phyloP scores from a whole-genome alignment of 108 stramenopile genomes.

The Cyclotella kingstonii region DNA sequence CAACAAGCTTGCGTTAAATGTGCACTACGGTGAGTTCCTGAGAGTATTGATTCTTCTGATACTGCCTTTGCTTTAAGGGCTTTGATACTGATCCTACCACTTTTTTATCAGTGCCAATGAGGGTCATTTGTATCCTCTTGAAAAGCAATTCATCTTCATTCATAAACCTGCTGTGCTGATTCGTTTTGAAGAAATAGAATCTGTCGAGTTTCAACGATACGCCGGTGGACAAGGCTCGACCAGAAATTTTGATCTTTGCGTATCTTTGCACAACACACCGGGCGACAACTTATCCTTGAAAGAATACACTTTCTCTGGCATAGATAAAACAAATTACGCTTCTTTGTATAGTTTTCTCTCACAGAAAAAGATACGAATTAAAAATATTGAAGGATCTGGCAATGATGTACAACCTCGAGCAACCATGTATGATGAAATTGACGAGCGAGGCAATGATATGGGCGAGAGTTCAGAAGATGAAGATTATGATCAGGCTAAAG shows the following conservation, averaged over 20 bases:
- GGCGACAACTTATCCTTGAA: slow-evolving; percentile 53
- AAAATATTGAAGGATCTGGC: slow-evolving; percentile 77
- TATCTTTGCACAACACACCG: slow-evolving; percentile 65
- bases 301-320: slow-evolving; percentile 86
- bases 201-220: slow-evolving; percentile 95
- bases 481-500: slow-evolving; percentile 54
- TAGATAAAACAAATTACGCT: slow-evolving; percentile 88
- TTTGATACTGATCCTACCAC: slow-evolving; percentile 6
- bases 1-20: slow-evolving; percentile 88
- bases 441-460: slow-evolving; percentile 38
- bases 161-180: slow-evolving; percentile 98
- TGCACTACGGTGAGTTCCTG: slow-evolving; percentile 60
- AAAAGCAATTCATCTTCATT: slow-evolving; percentile 99
- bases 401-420: slow-evolving; percentile 26
- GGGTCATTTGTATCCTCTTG: slow-evolving; percentile 96
- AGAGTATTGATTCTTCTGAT: background rate
- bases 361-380: slow-evolving; percentile 87
- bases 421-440: slow-evolving; percentile 66
- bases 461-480: slow-evolving; percentile 65
- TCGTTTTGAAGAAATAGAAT: slow-evolving; percentile 95
- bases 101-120: slow-evolving; percentile 77
- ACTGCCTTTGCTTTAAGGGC: background rate
- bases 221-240: slow-evolving; percentile 89
- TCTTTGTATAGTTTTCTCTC: slow-evolving; percentile 85
- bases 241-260: slow-evolving; percentile 91